Evolutionary conservation across 495 filamentous ascomycete genomes (phyloP), one percentile per base, ranked within the genome.

Genomic region (Aspergillus ellipticus): DNA sequence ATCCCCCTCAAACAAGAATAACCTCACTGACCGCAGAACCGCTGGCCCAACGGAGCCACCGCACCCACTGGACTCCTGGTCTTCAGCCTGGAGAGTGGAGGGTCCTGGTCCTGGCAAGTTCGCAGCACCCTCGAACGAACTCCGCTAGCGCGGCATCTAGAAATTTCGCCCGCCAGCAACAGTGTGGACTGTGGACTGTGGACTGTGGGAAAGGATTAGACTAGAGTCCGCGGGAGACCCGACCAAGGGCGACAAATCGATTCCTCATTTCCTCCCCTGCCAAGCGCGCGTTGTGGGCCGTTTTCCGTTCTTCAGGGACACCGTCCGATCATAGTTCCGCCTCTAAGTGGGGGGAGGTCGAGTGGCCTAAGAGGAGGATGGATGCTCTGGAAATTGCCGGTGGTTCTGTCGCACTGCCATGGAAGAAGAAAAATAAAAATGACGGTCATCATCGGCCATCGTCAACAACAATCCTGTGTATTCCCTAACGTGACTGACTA

Each of bases 241-340:
- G 28, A 48, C 45, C 45, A 48, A 48, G 45, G 45, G 9, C 15
- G 22, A 48, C 45, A 48, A 48, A 48, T 48, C 6, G 22, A 48
- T 48, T 48, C 45, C 24, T 48, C 45, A 48, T 28, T 28, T 20
- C 24, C 31, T 56, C 57, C 53, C 57, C 57, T 60, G 57, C 57
- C 57, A 60, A 60, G 57, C 51, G 33, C 57, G 57, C 57, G 57
- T 55, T 60, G 57, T 60, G 57, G 57, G 49, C 52, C 57, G 33
- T 42, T 53, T 45, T 58, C 56, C 56, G 50, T 58, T 58, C 56
- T 53, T 58, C 56, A 58, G 56, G 56, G 56, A 58, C 56, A 48
- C 56, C 56, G 56, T 58, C 56, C 56, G 56, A 59, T 54, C 56
- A 57, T 54, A 54, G 56, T 59, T 9, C 51, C 51, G 45, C 43